A percentile compares a stretch with the other conserved stretches of the same genome.
Evolutionary conservation across 2,329 filamentous ascomycete species (phyloP).

Genomic region (Stagonosporopsis cucurbitacearum): DNA sequence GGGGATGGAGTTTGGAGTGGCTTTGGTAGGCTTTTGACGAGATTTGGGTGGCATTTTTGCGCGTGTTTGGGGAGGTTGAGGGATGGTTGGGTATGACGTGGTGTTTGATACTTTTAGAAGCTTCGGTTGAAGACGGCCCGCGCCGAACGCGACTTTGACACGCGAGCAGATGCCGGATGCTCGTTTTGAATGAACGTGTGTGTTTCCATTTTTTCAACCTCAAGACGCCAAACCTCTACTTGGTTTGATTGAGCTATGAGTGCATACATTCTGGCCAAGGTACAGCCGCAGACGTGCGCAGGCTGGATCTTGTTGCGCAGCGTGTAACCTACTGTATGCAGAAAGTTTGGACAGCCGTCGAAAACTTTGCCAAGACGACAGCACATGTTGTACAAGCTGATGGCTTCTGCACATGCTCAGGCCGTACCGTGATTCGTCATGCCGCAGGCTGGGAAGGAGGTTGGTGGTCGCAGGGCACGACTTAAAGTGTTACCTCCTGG

Average conservation of each 20-base stretch:
- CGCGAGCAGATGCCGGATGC: slow-evolving; percentile 1
- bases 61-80: background rate
- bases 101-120: slow-evolving; percentile 11
- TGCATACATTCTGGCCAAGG: background rate
- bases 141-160: slow-evolving; percentile 8
- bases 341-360: too few species aligned
- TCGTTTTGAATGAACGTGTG: background rate
- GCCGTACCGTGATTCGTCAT: too few species aligned
- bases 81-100: slow-evolving; percentile 12
- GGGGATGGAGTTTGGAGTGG: slow-evolving; percentile 16
- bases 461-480: background rate
- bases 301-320: too few species aligned
- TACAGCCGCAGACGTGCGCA: background rate
- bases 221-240: background rate
- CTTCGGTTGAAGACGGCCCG: slow-evolving; percentile 13
- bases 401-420: too few species aligned
- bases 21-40: slow-evolving; percentile 26
- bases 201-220: background rate
- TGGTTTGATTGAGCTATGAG: background rate
- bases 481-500: slow-evolving; percentile 1
- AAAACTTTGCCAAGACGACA: too few species aligned
- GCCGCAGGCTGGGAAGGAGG: slow-evolving; percentile 9
- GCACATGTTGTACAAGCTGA: too few species aligned
- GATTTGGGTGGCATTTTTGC: slow-evolving; percentile 30
- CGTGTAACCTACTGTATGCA: too few species aligned